Percentiles rank a stretch among this genome's conserved stretches.
phyloP scores from a whole-genome alignment of 768 basidiomycete species.

The Suillus subalutaceus region DNA sequence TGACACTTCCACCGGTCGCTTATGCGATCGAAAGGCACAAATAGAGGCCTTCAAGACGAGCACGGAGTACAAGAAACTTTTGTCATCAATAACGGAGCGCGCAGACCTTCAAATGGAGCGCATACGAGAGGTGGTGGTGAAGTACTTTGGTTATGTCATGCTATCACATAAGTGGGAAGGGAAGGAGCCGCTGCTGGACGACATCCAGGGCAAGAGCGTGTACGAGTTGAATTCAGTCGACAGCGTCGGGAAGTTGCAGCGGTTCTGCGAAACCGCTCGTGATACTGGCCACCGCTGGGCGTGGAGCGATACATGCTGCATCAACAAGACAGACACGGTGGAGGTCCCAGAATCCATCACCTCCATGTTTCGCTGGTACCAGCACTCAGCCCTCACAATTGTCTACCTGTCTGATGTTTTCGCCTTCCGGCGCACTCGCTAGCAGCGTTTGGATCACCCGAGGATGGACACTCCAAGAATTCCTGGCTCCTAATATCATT shows the following conservation, averaged over 20 bases:
- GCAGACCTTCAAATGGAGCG: too few relatives aligned
- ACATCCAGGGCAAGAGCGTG: constrained; percentile 22
- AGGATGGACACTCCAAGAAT: too few relatives aligned
- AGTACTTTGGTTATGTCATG: constrained; percentile 30
- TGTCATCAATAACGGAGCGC: too few relatives aligned
- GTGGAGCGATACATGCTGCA: constrained; percentile 33
- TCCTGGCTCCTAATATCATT: too few relatives aligned
- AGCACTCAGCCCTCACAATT: constrained; percentile 18
- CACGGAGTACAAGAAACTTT: too few relatives aligned
- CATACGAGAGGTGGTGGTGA: constrained; percentile 11
- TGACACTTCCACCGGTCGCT: too few relatives aligned
- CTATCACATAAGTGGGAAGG: constrained; percentile 29
- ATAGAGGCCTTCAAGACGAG: too few relatives aligned
- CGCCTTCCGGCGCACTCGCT: too few relatives aligned
- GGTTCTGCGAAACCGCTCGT: constrained; percentile 29
- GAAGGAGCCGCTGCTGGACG: constrained; percentile 19
- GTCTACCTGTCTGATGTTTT: too few relatives aligned
- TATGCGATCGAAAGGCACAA: too few relatives aligned
- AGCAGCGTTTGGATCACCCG: too few relatives aligned
- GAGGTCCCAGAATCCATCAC: constrained; percentile 31
- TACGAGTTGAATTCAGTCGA: constrained; percentile 18
- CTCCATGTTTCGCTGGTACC: constrained; percentile 32
- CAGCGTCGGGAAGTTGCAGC: constrained; percentile 24
- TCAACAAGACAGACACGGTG: constrained; percentile 21
- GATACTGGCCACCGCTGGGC: constrained; percentile 34